phyloP scores from a whole-genome alignment of 2,329 filamentous ascomycete genomes.

The Epichloe coenophiala region DNA sequence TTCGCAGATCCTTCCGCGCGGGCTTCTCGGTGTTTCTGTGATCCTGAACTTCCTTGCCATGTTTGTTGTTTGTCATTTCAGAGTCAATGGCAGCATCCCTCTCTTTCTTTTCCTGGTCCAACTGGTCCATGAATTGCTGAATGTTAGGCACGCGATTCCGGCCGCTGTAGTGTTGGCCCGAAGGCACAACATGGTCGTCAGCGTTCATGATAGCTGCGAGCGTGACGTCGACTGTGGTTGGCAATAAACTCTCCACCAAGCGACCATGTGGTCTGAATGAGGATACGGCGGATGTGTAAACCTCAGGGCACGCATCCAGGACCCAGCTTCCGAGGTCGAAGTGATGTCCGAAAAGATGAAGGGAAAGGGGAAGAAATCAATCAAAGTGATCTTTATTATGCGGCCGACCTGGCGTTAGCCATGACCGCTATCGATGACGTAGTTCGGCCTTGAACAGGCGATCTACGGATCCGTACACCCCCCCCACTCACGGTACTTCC shows the following conservation, averaged over 20 bases:
- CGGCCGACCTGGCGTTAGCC: neutral
- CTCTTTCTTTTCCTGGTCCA: constrained; percentile 67
- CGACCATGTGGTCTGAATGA: neutral
- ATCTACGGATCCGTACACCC: no score
- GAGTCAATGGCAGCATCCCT: constrained; percentile 61
- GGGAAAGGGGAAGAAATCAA: neutral
- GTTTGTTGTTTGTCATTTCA: constrained; percentile 26
- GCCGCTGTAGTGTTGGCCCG: constrained; percentile 65
- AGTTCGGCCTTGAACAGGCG: neutral
- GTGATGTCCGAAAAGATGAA: neutral
- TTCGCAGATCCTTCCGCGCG: constrained; percentile 42
- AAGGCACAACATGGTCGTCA: constrained; percentile 27
- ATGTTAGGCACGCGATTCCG: constrained; percentile 78
- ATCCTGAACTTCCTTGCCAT: constrained; percentile 24
- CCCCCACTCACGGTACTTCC: no score
- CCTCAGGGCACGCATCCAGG: neutral
- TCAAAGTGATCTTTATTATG: no score
- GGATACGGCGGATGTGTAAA: neutral
- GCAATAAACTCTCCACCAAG: no score
- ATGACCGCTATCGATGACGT: constrained; percentile 2
- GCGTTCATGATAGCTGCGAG: constrained; percentile 19
- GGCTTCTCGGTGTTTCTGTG: constrained; percentile 26
- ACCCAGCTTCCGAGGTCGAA: neutral
- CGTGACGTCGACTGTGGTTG: no score
- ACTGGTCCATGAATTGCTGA: constrained; percentile 63